Percentiles rank a stretch among this genome's conserved stretches.
These are phyloP conservation scores for Parathielavia appendiculata DNA, from an alignment of 495 filamentous ascomycete species.

Conservation along the genomic window DNA sequence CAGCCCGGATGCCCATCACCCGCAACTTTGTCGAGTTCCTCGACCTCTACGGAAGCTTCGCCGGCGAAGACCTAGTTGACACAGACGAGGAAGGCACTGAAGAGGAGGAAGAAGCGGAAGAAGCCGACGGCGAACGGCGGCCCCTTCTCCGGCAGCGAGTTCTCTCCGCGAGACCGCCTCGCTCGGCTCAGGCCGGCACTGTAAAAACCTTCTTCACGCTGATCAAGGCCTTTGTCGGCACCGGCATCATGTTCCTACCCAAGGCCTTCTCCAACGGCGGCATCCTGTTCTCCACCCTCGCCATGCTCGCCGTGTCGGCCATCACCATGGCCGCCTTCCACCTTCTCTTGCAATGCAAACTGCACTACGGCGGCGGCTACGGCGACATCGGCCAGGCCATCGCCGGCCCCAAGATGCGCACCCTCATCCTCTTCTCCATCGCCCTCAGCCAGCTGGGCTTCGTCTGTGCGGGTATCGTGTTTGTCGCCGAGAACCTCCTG, in stretches of 20 bases:
- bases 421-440: constrained; percentile 54
- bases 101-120: constrained; percentile 40
- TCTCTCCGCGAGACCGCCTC: constrained; percentile 33
- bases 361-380: constrained; percentile 52
- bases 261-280: constrained; percentile 65
- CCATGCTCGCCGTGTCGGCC: constrained; percentile 50
- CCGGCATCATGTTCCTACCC: constrained; percentile 64
- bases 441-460: constrained; percentile 63
- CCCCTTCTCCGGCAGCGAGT: constrained; percentile 52
- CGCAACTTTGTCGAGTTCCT: constrained; percentile 65
- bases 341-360: constrained; percentile 54
- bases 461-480: constrained; percentile 61
- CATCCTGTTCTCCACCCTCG: constrained; percentile 58
- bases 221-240: constrained; percentile 61
- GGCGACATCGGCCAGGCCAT: constrained; percentile 58
- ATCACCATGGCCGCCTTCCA: constrained; percentile 58
- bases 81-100: constrained; percentile 54
- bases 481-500: constrained; percentile 58
- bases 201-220: constrained; percentile 63
- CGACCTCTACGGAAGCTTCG: constrained; percentile 65
- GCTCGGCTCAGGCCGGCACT: constrained; percentile 53
- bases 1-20: constrained; percentile 47
- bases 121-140: constrained; percentile 36
- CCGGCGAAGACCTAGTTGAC: constrained; percentile 64
- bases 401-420: constrained; percentile 46